A percentile compares a stretch with the other conserved stretches of the same genome.
Evolutionary conservation across 306 rosid genomes (phyloP).

Genomic region (Fagus sylvatica): DNA sequence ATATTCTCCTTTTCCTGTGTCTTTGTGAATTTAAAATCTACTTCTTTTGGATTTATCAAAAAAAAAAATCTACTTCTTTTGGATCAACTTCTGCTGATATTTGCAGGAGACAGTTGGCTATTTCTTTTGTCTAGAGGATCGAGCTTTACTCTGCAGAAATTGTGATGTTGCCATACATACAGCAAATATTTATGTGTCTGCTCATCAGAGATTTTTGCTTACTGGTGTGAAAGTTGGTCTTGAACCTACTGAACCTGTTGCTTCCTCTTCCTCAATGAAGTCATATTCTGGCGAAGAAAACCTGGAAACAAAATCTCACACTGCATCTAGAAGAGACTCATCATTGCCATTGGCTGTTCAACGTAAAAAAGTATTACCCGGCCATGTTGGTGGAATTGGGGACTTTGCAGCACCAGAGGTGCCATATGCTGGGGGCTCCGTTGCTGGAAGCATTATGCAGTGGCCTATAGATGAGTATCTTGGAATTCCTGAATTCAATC

Average conservation of each 20-base stretch:
- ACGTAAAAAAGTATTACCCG: constrained; percentile 34
- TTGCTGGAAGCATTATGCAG: constrained; percentile 56
- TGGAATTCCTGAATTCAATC: constrained; percentile 60
- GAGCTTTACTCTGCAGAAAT: constrained; percentile 81
- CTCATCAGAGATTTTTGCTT: constrained; percentile 71
- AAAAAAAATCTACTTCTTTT: constrained; percentile 3
- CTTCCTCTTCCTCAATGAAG: constrained; percentile 47
- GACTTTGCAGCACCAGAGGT: constrained; percentile 42
- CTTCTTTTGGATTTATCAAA: constrained; percentile 16
- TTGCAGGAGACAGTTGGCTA: constrained; percentile 76
- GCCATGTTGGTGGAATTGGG: constrained; percentile 43
- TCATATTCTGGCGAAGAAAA: constrained; percentile 44
- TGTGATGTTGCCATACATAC: constrained; percentile 77
- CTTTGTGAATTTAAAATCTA: not conserved
- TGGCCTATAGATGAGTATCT: constrained; percentile 77
- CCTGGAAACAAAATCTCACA: constrained; percentile 39
- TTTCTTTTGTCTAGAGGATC: constrained; percentile 89
- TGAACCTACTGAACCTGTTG: constrained; percentile 50
- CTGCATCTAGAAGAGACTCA: constrained; percentile 36
- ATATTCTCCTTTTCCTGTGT: not conserved
- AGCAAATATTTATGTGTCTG: constrained; percentile 51
- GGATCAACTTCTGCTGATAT: constrained; percentile 27
- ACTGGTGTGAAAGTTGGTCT: constrained; percentile 69
- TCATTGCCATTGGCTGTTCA: constrained; percentile 41
- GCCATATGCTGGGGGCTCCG: constrained; percentile 63